Evolutionary conservation across 306 rosid species (phyloP), one percentile per base, ranked within the genome.

Genomic region (Cotoneaster glaucophyllus): DNA sequence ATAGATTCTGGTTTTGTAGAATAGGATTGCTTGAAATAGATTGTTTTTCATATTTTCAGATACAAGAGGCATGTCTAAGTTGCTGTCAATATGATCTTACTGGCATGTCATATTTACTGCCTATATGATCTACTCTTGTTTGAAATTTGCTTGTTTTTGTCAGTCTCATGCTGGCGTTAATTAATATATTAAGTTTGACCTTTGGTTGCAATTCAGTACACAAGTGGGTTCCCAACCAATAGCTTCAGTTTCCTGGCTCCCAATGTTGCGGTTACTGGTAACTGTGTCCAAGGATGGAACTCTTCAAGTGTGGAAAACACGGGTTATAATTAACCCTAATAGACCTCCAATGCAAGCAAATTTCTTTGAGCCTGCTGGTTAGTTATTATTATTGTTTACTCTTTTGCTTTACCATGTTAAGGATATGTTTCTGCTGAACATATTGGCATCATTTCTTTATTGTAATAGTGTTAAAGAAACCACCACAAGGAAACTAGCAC

Each of bases 181-280:
- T 39, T 3, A 28, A 71, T 45, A 73, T 68, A 80, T 76, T 81
- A 75, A 79, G 69, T 22, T 75, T 81, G 5, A 26, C 14, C 66
- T 79, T 57, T 64, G 65, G 61, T 70, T 88, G 79, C 52, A 77
- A 85, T 82, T 84, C 98, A 96, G 99, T 80, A 96, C 74, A 29
- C 99, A 96, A 86, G 99, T 90, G 83, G 93, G 99, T 67, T 88
- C 96, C 76, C 99, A 96, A 78, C 98, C 99, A 78, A 84, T 96
- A 73, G 77, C 92, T 82, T 87, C 96, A 74, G 96, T 96, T 85
- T 89, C 98, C 73, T 96, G 99, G 99, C 87, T 90, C 70, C 84
- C 97, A 67, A 82, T 84, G 81, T 77, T 86, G 87, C 93, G 91
- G 77, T 84, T 92, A 81, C 97, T 96, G 83, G 97, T 89, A 74